Evolutionary conservation across 495 filamentous ascomycete species (phyloP).

Genomic region (Aspergillus hancockii): DNA sequence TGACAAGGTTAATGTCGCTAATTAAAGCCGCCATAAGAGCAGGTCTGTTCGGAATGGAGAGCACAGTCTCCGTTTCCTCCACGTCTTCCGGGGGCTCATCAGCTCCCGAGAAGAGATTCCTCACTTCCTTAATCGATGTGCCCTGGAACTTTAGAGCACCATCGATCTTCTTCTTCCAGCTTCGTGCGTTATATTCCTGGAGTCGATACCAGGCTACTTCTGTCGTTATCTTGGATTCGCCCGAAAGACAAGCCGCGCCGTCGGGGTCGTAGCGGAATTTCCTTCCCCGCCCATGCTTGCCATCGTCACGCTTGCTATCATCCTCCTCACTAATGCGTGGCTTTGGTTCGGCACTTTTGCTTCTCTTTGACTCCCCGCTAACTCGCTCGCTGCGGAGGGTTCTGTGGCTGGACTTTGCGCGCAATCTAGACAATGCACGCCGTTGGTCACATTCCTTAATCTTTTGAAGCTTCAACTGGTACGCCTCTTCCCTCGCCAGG

Average conservation of each 20-base stretch:
- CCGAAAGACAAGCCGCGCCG: slow-evolving; percentile 65
- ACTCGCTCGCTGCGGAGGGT: slow-evolving; percentile 46
- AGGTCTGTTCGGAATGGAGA: slow-evolving; percentile 84
- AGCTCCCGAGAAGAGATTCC: slow-evolving; percentile 76
- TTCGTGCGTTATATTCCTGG: slow-evolving; percentile 77
- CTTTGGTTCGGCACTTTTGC: slow-evolving; percentile 53
- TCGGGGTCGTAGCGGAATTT: slow-evolving; percentile 81
- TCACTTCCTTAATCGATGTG: slow-evolving; percentile 73
- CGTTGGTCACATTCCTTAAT: slow-evolving; percentile 67
- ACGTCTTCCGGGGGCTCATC: slow-evolving; percentile 80
- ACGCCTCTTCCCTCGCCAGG: slow-evolving; percentile 86
- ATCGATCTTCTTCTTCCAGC: slow-evolving; percentile 93
- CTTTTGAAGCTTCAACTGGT: slow-evolving; percentile 80
- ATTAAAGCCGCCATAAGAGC: slow-evolving; percentile 78
- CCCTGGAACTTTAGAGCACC: slow-evolving; percentile 67
- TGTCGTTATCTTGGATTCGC: slow-evolving; percentile 65
- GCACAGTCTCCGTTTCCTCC: slow-evolving; percentile 79
- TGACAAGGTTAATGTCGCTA: slow-evolving; percentile 78
- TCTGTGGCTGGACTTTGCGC: slow-evolving; percentile 52
- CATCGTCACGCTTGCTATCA: slow-evolving; percentile 19
- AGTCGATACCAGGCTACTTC: slow-evolving; percentile 74
- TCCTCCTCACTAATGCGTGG: slow-evolving; percentile 29
- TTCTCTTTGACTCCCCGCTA: slow-evolving; percentile 49
- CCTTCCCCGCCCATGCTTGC: slow-evolving; percentile 34
- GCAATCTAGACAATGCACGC: slow-evolving; percentile 49